Evolutionary conservation across 1,284 basidiomycete species (phyloP), one percentile per base, ranked within the genome.

Genomic region (Boletus austroedulis): DNA sequence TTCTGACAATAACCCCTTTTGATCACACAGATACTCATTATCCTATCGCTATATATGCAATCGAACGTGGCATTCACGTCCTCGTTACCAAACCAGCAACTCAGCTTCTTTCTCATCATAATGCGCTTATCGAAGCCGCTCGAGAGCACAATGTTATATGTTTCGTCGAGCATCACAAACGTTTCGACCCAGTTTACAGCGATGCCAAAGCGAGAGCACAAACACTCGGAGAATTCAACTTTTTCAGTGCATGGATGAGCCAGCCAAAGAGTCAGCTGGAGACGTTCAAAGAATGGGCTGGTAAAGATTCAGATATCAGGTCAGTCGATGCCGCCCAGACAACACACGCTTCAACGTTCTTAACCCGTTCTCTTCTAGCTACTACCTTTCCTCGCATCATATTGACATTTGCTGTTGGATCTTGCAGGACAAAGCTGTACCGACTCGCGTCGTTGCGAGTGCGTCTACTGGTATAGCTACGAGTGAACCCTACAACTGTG

Each of bases 301-400:
- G 94, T 24, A 91, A 89, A 73, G 94, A 95, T 71, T 92, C 90
- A 28, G 94, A 95, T 67, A 95, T 95, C 73, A 89, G 87, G 86
- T 84, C 56, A 63, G 24, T 53, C 10, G n/a, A 6, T 43, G 29
- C 29, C 7, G 17, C 32, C 21, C 14, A 19, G 23, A 12, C 14
- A 41, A 53, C 29, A n/a, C 28, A 47, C 23, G 32, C 15, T n/a
- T 49, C 12, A 44, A 43, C 17, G 19, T 34, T 11, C 31, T 21
- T 41, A 8, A 44, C 41, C 48, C 48, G 53, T 50, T 50, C 28
- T 46, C 50, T 61, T 62, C 68, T 68, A 91, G 89, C 62, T 96
- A 95, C 76, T 96, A 97, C 74, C 86, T 96, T 64, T 95, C 94
- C 62, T 94, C 92, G 32, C 94, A 95, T 74, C 94, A 96, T 75